These are phyloP conservation scores for Pseudoscleropodium purum DNA, from an alignment of 225 moss, liverwort and hornwort species.

Conservation along the genomic window DNA sequence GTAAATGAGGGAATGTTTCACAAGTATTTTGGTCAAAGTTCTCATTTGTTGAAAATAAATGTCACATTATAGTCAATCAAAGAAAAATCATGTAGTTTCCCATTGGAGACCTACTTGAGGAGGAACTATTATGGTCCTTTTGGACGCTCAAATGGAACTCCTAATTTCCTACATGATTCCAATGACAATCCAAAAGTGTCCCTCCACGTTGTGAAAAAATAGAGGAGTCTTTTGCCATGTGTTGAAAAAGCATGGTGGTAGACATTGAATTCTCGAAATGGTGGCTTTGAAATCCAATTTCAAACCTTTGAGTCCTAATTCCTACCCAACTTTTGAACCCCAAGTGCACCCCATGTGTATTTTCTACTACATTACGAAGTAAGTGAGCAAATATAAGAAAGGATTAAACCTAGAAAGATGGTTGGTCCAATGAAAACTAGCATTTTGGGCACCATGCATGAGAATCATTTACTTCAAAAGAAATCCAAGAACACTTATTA, in stretches of 20 bases:
- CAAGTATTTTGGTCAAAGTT: too few species aligned
- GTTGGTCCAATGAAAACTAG: too few species aligned
- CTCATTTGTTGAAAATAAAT: neutral
- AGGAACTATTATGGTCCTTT: neutral
- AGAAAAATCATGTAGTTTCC: neutral
- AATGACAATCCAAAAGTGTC: neutral
- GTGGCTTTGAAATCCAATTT: neutral
- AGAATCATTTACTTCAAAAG: too few species aligned
- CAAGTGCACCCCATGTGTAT: rapidly evolving
- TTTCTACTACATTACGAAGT: neutral
- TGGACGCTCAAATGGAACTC: rapidly evolving
- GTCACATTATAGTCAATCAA: neutral
- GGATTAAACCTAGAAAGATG: too few species aligned
- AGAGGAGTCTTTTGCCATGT: neutral
- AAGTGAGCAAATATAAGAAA: neutral
- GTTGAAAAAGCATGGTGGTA: neutral
- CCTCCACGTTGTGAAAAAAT: neutral
- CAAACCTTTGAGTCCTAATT: neutral
- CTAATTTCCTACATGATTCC: neutral
- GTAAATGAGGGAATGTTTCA: neutral
- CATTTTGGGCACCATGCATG: too few species aligned
- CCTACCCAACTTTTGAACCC: neutral
- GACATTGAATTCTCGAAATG: neutral
- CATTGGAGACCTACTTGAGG: neutral
- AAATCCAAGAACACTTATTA: too few species aligned